Evolutionary conservation across 441 rosid genomes (phyloP).

Genomic region (Manihot esculenta): DNA sequence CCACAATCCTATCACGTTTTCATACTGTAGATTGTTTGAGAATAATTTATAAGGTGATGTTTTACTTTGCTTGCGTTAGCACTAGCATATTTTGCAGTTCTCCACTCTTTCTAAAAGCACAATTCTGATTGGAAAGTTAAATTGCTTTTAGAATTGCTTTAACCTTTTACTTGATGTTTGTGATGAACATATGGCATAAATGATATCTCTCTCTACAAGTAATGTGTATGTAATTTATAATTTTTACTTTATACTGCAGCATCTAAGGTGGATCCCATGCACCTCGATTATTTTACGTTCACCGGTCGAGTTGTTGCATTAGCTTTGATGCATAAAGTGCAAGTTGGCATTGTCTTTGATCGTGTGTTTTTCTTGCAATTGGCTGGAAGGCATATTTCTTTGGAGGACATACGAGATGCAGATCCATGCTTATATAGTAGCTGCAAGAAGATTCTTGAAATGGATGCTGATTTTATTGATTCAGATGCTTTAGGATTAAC

Average conservation of each 20-base stretch:
- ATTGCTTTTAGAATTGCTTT: background rate
- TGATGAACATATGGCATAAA: background rate
- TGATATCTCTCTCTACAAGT: background rate
- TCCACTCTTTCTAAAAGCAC: background rate
- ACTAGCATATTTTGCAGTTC: background rate
- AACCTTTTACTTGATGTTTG: background rate
- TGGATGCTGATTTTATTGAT: constrained; percentile 81
- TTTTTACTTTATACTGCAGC: constrained; percentile 54
- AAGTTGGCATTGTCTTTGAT: constrained; percentile 85
- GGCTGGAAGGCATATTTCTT: constrained; percentile 51
- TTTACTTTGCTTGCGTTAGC: background rate
- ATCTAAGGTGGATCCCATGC: constrained; percentile 79
- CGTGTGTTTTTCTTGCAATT: constrained; percentile 78
- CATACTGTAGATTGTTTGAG: background rate
- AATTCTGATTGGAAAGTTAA: background rate
- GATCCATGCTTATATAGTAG: constrained; percentile 74
- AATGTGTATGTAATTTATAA: constrained; percentile 5
- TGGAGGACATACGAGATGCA: constrained; percentile 82
- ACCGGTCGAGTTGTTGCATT: constrained; percentile 85
- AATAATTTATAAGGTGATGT: background rate
- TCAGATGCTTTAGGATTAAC: constrained; percentile 76
- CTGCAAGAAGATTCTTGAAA: constrained; percentile 80
- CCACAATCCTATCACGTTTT: no score
- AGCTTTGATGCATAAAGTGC: constrained; percentile 90
- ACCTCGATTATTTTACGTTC: constrained; percentile 73